Conservation (phyloP, 2,329 filamentous ascomycete species). For the Pseudodiploospora longispora region DNA sequence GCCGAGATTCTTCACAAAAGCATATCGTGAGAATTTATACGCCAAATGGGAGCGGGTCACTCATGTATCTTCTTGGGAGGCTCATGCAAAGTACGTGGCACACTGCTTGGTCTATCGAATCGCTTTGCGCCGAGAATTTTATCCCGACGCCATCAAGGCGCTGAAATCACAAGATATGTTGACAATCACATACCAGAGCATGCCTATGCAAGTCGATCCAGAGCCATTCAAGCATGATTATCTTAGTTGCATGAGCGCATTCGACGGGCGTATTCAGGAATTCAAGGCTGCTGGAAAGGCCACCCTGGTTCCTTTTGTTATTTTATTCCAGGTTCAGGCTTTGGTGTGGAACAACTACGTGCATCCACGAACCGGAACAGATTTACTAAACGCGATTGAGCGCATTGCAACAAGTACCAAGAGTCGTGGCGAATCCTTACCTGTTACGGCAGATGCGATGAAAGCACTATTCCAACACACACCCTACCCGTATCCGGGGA, state of each 20-base stretch:
- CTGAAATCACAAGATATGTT: conserved; percentile 17
- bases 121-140: not conserved
- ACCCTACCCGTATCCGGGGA: conserved; percentile 44
- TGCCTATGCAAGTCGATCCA: conserved; percentile 11
- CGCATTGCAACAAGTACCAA: conserved; percentile 17
- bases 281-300: conserved; percentile 9
- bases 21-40: not conserved
- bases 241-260: conserved; percentile 16
- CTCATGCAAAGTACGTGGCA: conserved; percentile 27
- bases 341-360: conserved; percentile 57
- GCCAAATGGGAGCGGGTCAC: conserved; percentile 21
- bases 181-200: conserved; percentile 14
- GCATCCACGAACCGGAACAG: conserved; percentile 41
- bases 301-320: conserved; percentile 36
- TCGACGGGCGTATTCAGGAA: conserved; percentile 25
- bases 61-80: conserved; percentile 15
- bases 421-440: conserved; percentile 18
- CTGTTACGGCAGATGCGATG: conserved; percentile 45
- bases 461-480: conserved; percentile 44
- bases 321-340: conserved; percentile 55
- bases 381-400: conserved; percentile 37
- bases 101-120: conserved; percentile 40
- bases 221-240: conserved; percentile 11
- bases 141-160: conserved; percentile 11
- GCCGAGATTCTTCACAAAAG: conserved; percentile 37